Evolutionary conservation across 148 eudicot species (phyloP), one percentile per base, ranked within the genome.

Genomic region (Heliosperma pusillum): DNA sequence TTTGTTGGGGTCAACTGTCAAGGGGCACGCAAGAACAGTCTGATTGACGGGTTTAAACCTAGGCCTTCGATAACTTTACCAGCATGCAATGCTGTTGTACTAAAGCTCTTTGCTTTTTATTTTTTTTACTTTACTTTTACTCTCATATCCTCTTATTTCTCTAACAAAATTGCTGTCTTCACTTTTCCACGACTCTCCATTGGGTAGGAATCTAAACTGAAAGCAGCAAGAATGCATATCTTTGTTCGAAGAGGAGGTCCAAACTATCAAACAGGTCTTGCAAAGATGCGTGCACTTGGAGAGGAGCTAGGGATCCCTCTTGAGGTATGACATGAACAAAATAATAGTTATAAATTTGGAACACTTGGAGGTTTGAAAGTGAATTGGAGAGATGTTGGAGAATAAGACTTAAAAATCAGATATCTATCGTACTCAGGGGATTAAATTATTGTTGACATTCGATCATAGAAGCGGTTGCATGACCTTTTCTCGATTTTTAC

Each of bases 171-270:
- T n/a, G 3, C 63, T 45, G 29, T 50, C 16, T 24, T 58, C 9
- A 13, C 24, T 40, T 55, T 66, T 40, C 44, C 20, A 4, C 47
- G 24, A 22, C 15, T 45, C 25, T 57, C 61, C 61, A 8, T 57
- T 50, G 27, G 56, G 17, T 27, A 92, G 97, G 94, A 92, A 80
- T 80, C 92, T 11, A 89, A 92, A 74, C 66, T 92, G 27, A 88
- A 92, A 75, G 94, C 97, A 47, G 82, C 93, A 56, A 85, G 89
- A 75, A 88, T 92, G 90, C 83, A 92, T 73, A 86, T 92, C 4
- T 92, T 77, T 71, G 97, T 92, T 61, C 82, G 97, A 50, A 88
- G 97, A 82, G 97, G 97, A 74, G 94, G 97, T 45, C 97, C 97
- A 5, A 92, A 92, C 76, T 92, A 92, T 63, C 94, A 92, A 80